A percentile compares a stretch with the other conserved stretches of the same genome.
Evolutionary conservation across 148 eudicot genomes (phyloP).

Genomic region (Rhododendron griersonianum): DNA sequence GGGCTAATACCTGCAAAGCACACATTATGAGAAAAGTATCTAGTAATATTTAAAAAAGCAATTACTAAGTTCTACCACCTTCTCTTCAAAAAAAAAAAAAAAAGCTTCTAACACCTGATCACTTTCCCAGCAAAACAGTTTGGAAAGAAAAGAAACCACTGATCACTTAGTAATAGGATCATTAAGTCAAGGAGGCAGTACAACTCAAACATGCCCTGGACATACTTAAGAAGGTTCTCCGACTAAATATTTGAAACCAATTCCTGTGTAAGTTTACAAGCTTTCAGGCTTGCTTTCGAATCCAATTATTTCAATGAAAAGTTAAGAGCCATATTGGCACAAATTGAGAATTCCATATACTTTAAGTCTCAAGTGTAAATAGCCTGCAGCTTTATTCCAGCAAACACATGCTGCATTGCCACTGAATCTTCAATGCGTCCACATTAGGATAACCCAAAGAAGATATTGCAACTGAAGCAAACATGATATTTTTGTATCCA

Average conservation of each 20-base stretch:
- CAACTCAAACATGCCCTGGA: background rate
- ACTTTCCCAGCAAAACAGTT: background rate
- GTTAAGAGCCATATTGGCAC: background rate
- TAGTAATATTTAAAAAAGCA: background rate
- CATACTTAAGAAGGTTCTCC: background rate
- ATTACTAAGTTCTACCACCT: background rate
- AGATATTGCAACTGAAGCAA: background rate
- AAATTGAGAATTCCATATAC: background rate
- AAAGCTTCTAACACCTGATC: background rate
- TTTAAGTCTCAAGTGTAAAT: background rate
- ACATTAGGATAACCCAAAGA: background rate
- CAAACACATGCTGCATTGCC: background rate
- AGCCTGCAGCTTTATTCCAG: background rate
- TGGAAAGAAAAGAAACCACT: background rate
- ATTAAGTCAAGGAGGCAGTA: background rate
- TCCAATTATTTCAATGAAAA: background rate
- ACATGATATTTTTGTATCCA: background rate
- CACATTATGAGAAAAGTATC: background rate
- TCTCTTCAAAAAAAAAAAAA: no score
- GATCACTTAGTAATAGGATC: background rate
- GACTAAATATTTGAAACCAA: background rate
- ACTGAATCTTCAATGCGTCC: background rate
- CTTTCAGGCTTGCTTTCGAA: background rate
- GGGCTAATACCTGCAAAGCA: constrained; percentile 7
- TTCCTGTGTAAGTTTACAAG: background rate